Conservation (phyloP, 768 basidiomycete genomes). For the Multifurca ochricompacta region DNA sequence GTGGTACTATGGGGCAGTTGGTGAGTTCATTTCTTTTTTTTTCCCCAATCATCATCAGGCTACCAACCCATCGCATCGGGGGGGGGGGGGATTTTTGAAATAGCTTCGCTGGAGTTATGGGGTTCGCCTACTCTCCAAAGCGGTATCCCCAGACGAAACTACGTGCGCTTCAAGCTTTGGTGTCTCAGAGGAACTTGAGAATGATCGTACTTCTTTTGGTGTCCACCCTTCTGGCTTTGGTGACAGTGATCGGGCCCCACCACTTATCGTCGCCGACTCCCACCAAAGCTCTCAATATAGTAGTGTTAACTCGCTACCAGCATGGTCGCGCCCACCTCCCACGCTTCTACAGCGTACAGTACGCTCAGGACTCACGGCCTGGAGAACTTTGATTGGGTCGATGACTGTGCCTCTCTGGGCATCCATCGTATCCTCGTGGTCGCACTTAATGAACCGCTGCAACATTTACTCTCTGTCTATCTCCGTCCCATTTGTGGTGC, state of each 20-base stretch:
- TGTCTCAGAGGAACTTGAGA: conserved; percentile 28
- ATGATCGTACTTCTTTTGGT: too few species aligned
- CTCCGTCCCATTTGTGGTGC: conserved; percentile 61
- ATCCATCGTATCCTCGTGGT: conserved; percentile 65
- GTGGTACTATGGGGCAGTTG: conserved; percentile 94
- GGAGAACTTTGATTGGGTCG: conserved; percentile 50
- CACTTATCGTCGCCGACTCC: too few species aligned
- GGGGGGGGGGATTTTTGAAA: too few species aligned
- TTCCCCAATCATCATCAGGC: background rate
- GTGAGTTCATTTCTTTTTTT: conserved; percentile 35
- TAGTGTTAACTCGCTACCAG: too few species aligned
- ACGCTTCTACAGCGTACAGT: conserved; percentile 25
- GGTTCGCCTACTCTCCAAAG: conserved; percentile 78
- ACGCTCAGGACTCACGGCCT: conserved; percentile 25
- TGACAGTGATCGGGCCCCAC: too few species aligned
- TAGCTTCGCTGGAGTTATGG: conserved; percentile 93
- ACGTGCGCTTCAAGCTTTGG: too few species aligned
- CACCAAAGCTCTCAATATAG: too few species aligned
- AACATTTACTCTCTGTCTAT: conserved; percentile 55
- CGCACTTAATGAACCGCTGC: conserved; percentile 67
- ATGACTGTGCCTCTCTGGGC: conserved; percentile 89
- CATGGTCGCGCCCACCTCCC: conserved; percentile 23
- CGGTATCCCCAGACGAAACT: too few species aligned
- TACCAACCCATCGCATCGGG: too few species aligned
- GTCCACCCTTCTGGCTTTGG: too few species aligned